Base-by-base conservation (phyloP, 352 stramenopile genomes). In the Globisporangium spinosum region DNA sequence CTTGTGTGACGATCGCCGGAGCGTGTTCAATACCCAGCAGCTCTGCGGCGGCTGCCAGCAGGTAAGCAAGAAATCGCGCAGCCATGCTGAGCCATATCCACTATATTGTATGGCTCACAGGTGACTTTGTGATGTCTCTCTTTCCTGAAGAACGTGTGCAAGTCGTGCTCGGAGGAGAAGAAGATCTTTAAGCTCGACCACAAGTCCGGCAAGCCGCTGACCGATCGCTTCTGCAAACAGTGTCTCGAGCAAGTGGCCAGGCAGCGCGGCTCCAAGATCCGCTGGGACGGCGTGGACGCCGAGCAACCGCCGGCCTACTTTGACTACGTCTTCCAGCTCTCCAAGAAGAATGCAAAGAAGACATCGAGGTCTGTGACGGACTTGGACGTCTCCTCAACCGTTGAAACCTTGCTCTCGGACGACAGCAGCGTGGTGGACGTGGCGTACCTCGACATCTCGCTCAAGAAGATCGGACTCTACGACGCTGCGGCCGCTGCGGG, bases 121-220 rank as follows among this genome's bases (percentile, higher is more conserved):
- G 12, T 15, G 1, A 2, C 15, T 20, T 8, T 9, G 15, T 49
- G 40, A 7, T 32, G 5, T 49, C 20, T 49, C 15, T 7, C 6
- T n/a, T 20, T 20, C 15, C 5, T 49, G 6, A 1, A 86, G 65
- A 80, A 77, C 25, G 78, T 82, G 4, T 86, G 78, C 67, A 79
- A 75, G 51, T 71, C 72, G 23, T 86, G 78, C 58, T 86, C 76
- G 51, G 72, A 77, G 43, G 81, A 81, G 55, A 72, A 77, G 23
- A 80, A 75, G 47, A 69, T 86, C 32, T 86, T 84, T 60, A 68
- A 79, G 64, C 64, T 83, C 38, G 76, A 86, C 58, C 17, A 15
- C 17, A 74, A 77, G 43, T 75, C 62, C 13, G 72, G 74, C 0
- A 70, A 73, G 8, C 72, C 75, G n/a, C 72, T 80, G 35, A 75